Evolutionary conservation across 163 green algal species (phyloP).

Genomic region (Coccomyxa subellipsoidea): DNA sequence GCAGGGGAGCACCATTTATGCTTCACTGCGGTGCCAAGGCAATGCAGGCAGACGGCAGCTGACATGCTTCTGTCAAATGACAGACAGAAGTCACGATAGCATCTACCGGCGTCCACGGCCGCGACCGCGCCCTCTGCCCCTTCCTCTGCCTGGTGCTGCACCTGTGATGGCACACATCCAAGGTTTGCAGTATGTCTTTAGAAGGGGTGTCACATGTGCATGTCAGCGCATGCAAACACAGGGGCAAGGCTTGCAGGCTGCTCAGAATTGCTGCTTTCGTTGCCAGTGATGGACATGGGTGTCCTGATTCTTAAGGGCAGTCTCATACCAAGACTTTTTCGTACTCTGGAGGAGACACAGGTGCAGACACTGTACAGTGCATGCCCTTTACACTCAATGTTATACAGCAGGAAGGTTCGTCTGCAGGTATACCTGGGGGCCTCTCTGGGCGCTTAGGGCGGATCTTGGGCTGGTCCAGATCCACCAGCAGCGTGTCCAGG

Average conservation of each 20-base stretch:
- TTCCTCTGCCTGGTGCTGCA: constrained; percentile 19
- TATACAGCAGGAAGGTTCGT: not conserved
- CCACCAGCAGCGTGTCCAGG: constrained; percentile 97
- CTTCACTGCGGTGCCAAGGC: no score
- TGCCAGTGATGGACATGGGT: not conserved
- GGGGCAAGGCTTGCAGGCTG: no score
- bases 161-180: not conserved
- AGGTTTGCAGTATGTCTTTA: not conserved
- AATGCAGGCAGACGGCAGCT: no score
- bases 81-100: no score
- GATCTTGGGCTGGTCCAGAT: constrained; percentile 92
- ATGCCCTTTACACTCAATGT: not conserved
- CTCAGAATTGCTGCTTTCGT: no score
- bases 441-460: constrained; percentile 67
- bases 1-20: no score
- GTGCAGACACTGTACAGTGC: not conserved
- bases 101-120: constrained; percentile 25
- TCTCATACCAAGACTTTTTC: not conserved
- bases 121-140: constrained; percentile 32
- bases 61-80: no score
- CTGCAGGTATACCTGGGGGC: constrained; percentile 7
- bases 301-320: not conserved
- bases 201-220: not conserved
- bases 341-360: not conserved
- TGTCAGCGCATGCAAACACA: not conserved